These are phyloP conservation scores for Blastocystis sp. DNA, from an alignment of 352 stramenopile species.

Conservation along the genomic window DNA sequence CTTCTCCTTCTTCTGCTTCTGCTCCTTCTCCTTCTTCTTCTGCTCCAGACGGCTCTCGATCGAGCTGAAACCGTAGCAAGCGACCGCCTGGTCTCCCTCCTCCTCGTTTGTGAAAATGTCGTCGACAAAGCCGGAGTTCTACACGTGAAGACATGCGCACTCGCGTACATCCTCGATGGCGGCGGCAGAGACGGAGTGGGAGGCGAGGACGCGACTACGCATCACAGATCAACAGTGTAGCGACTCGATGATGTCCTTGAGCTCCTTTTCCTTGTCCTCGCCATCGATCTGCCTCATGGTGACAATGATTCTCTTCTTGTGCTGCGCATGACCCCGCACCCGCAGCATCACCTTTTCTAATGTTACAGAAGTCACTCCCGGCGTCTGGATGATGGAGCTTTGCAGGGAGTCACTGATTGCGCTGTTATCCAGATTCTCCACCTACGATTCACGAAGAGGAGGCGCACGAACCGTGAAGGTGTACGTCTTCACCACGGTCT, in stretches of 20 bases:
- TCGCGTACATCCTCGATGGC: conserved; percentile 1
- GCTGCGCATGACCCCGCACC: background rate
- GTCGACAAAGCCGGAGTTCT: conserved; percentile 55
- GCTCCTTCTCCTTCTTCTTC: conserved; percentile 61
- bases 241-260: conserved; percentile 39
- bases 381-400: conserved; percentile 37
- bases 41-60: conserved; percentile 67
- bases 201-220: conserved; percentile 37
- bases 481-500: conserved; percentile 48
- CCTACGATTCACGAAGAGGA: background rate
- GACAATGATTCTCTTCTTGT: conserved; percentile 61
- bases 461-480: conserved; percentile 15
- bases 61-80: conserved; percentile 65
- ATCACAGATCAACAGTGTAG: background rate
- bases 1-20: conserved; percentile 68
- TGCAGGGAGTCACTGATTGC: conserved; percentile 22
- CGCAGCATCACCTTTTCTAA: conserved; percentile 25
- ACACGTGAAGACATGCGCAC: background rate
- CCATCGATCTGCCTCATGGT: conserved; percentile 31
- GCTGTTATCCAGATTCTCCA: conserved; percentile 8
- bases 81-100: conserved; percentile 35
- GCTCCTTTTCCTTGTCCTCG: conserved; percentile 50
- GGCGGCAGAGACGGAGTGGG: background rate
- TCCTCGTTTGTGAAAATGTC: conserved; percentile 57
- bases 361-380: conserved; percentile 57